Percentiles rank a stretch among this genome's conserved stretches.
Evolutionary conservation across 352 stramenopile genomes (phyloP).

Genomic region (Globisporangium rhizosaccharum): DNA sequence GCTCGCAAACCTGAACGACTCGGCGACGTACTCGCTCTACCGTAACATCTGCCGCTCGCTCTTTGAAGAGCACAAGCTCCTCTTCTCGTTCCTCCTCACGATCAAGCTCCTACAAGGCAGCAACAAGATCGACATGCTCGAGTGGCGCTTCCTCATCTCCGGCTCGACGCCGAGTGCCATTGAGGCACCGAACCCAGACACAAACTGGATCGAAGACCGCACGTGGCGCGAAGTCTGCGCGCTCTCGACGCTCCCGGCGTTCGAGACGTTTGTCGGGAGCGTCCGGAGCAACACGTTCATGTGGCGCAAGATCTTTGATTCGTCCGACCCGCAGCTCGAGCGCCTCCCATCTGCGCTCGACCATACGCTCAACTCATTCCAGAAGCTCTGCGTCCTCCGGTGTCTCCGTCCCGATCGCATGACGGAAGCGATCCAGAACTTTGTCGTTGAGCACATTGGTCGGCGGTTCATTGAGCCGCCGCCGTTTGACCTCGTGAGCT

Average conservation of each 20-base stretch:
- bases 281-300: constrained; percentile 18
- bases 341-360: constrained; percentile 25
- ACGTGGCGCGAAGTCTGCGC: constrained; percentile 32
- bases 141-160: constrained; percentile 93
- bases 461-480: constrained; percentile 79
- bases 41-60: constrained; percentile 91
- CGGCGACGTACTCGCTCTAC: constrained; percentile 92
- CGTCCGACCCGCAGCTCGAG: constrained; percentile 32
- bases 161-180: constrained; percentile 54
- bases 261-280: constrained; percentile 20
- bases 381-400: constrained; percentile 53
- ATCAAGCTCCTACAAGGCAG: constrained; percentile 81
- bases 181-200: constrained; percentile 21
- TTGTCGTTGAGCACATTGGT: constrained; percentile 81
- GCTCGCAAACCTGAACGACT: constrained; percentile 87
- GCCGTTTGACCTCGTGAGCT: constrained; percentile 74
- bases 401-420: constrained; percentile 58
- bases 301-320: constrained; percentile 44
- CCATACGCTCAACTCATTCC: constrained; percentile 30
- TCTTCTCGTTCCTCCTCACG: constrained; percentile 92
- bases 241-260: constrained; percentile 31
- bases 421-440: constrained; percentile 73
- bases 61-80: constrained; percentile 93
- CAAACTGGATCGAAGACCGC: constrained; percentile 35
- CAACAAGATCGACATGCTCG: constrained; percentile 77